Evolutionary conservation across 208 protist genomes (phyloP).

Genomic region (Trypanosomatidae sp.): DNA sequence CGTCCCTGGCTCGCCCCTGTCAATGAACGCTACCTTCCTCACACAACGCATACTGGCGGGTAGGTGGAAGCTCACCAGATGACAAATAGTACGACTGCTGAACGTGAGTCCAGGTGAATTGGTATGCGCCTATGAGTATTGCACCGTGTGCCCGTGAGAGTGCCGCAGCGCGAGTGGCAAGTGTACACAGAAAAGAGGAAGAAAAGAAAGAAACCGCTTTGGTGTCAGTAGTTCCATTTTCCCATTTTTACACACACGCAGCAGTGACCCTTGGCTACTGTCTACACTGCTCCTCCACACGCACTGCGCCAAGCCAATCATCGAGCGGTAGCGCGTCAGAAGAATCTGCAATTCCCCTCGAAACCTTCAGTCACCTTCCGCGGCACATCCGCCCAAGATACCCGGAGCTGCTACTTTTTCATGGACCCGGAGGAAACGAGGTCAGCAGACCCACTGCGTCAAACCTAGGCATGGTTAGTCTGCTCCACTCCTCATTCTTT

Average conservation of each 20-base stretch:
- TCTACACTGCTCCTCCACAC: not conserved
- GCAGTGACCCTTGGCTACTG: not conserved
- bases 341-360: not conserved
- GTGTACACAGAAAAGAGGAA: not conserved
- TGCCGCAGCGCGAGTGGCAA: not conserved
- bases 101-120: not conserved
- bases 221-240: not conserved
- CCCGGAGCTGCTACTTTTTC: not conserved
- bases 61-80: not conserved
- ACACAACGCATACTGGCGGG: constrained; percentile 35
- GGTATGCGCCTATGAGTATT: not conserved
- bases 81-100: not conserved
- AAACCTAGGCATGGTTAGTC: too few species aligned
- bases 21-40: constrained; percentile 41
- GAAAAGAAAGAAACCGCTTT: constrained; percentile 1
- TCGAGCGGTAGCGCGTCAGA: not conserved
- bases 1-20: constrained; percentile 40
- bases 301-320: not conserved
- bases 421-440: not conserved
- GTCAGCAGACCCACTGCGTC: not conserved
- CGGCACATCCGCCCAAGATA: not conserved
- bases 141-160: not conserved
- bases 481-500: not conserved
- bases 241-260: not conserved
- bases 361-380: not conserved